phyloP scores from a whole-genome alignment of 352 stramenopile species.

The Saprolegnia diclina region DNA sequence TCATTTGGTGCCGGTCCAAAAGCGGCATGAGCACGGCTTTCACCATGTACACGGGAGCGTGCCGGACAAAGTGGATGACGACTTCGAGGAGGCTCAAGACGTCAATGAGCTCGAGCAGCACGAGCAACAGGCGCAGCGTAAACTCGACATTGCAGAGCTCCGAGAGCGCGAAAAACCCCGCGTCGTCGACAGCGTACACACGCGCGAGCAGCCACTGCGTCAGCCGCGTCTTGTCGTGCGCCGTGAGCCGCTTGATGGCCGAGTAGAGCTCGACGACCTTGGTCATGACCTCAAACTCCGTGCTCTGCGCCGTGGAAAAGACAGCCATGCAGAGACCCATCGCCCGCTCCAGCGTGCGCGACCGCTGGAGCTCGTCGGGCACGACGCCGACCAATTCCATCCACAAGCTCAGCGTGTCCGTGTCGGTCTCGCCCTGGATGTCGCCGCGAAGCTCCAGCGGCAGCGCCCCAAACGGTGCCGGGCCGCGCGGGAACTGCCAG shows the following conservation, averaged over 20 bases:
- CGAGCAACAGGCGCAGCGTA: constrained; percentile 68
- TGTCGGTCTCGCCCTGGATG: constrained; percentile 29
- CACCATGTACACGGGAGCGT: constrained; percentile 65
- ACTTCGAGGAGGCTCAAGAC: constrained; percentile 75
- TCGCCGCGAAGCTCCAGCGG: constrained; percentile 63
- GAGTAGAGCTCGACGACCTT: constrained; percentile 79
- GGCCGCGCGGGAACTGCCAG: constrained; percentile 73
- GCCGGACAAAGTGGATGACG: constrained; percentile 69
- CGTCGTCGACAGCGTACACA: constrained; percentile 59
- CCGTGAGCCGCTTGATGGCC: constrained; percentile 81
- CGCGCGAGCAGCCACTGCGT: constrained; percentile 76
- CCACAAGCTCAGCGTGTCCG: constrained; percentile 32
- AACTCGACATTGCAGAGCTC: constrained; percentile 80
- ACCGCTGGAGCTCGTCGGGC: constrained; percentile 61
- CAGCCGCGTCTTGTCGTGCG: constrained; percentile 80
- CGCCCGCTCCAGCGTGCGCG: constrained; percentile 74
- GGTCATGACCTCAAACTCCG: constrained; percentile 29
- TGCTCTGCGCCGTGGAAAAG: constrained; percentile 34
- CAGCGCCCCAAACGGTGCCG: constrained; percentile 40
- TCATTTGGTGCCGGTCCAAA: constrained; percentile 78
- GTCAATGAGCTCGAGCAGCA: constrained; percentile 78
- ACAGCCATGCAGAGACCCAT: constrained; percentile 78
- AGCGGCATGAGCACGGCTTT: constrained; percentile 79
- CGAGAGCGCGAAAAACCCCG: constrained; percentile 75
- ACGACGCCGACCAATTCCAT: constrained; percentile 78